These are phyloP conservation scores for Saccharomyces pastorianus DNA, from an alignment of 1,139 yeast genomes.

Conservation along the genomic window DNA sequence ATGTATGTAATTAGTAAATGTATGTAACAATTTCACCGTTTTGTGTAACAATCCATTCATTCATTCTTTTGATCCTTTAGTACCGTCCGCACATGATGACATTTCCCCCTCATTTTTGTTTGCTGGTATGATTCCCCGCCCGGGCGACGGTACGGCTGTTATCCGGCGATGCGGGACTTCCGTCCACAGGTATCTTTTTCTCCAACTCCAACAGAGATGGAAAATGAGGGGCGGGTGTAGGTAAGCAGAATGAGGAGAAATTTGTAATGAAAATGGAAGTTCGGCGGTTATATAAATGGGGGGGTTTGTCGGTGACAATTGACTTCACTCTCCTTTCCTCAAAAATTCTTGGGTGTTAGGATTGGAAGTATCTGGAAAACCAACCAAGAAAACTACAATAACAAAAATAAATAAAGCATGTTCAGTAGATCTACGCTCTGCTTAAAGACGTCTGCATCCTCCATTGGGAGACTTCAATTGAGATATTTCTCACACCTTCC, in stretches of 20 bases:
- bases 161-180: neutral
- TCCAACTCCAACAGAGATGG: neutral
- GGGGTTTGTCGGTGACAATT: neutral
- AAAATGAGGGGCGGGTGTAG: neutral
- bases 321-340: neutral
- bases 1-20: neutral
- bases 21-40: neutral
- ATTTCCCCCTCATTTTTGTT: neutral
- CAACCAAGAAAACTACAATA: neutral
- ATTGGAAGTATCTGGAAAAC: neutral
- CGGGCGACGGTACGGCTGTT: neutral
- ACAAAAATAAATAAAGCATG: neutral
- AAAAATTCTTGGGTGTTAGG: neutral
- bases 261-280: neutral
- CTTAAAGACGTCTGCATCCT: constrained; percentile 11
- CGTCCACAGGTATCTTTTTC: neutral
- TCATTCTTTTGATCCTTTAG: neutral
- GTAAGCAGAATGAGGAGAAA: constrained; percentile 1
- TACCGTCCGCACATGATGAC: neutral
- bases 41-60: neutral
- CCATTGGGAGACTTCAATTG: constrained; percentile 14
- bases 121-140: neutral
- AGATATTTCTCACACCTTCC: constrained; percentile 28
- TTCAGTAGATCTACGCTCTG: constrained; percentile 8
- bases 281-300: neutral